A percentile compares a stretch with the other conserved stretches of the same genome.
Evolutionary conservation across 164 flowering plant genomes (phyloP).

Genomic region (Aristolochia fimbriata): DNA sequence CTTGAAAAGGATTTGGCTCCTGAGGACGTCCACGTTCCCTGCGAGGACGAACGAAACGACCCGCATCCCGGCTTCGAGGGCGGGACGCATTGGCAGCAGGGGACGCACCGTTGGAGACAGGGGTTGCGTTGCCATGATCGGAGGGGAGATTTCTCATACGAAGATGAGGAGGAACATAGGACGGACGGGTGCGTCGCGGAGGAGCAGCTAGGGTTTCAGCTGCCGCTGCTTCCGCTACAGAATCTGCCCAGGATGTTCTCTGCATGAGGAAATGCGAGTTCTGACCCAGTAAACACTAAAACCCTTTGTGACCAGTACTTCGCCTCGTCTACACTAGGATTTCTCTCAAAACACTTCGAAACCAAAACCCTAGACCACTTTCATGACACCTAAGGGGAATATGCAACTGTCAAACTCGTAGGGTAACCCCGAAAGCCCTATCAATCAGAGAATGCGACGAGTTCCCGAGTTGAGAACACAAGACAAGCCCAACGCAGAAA

Average conservation of each 20-base stretch:
- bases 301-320: too few relatives aligned
- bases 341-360: too few relatives aligned
- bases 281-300: too few relatives aligned
- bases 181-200: slow-evolving; percentile 5
- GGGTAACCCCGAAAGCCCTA: too few relatives aligned
- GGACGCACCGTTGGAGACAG: neutral
- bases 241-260: slow-evolving; percentile 8
- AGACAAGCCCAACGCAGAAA: too few relatives aligned
- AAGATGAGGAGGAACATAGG: slow-evolving; percentile 10
- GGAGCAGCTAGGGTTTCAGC: neutral
- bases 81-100: neutral
- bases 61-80: neutral
- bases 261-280: slow-evolving; percentile 1
- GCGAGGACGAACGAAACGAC: neutral
- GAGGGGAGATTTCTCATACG: neutral
- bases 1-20: slow-evolving; percentile 19
- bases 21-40: neutral
- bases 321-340: too few relatives aligned
- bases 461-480: too few relatives aligned
- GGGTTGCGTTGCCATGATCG: neutral
- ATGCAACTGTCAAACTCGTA: too few relatives aligned
- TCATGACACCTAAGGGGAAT: too few relatives aligned
- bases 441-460: too few relatives aligned
- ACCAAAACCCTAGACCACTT: too few relatives aligned
- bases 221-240: slow-evolving; percentile 1